Percentiles rank a stretch among this genome's conserved stretches.
Conservation (phyloP, 2,329 filamentous ascomycete genomes). For the Pseudofabraea citricarpa region DNA sequence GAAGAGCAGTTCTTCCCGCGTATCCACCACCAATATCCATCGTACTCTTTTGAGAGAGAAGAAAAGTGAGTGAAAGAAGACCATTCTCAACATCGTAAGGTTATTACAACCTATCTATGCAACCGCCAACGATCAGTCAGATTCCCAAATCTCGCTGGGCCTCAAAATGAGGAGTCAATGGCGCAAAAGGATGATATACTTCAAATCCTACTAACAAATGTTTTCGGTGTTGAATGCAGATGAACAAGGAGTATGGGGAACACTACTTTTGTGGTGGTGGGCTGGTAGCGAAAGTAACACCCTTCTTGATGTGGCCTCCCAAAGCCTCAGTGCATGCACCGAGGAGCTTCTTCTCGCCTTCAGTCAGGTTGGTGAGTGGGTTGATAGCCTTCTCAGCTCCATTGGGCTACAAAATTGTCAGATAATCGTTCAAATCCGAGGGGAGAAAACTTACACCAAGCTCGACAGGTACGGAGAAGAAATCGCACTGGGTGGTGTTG, state of each 20-base stretch:
- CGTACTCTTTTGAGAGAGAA: too few relatives aligned
- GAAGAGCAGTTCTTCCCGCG: neutral
- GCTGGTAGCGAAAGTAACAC: conserved; percentile 83
- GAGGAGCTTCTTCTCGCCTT: conserved; percentile 85
- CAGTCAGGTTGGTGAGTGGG: conserved; percentile 70
- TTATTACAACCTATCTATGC: conserved; percentile 39
- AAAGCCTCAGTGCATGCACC: conserved; percentile 71
- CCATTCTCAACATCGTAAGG: conserved; percentile 14
- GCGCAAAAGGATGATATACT: conserved; percentile 15
- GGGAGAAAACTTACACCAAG: conserved; percentile 69
- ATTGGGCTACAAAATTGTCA: conserved; percentile 51
- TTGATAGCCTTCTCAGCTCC: conserved; percentile 85
- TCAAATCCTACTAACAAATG: too few relatives aligned
- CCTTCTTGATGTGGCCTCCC: conserved; percentile 92
- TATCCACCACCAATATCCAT: neutral
- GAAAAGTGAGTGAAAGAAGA: conserved; percentile 12
- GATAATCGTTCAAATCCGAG: conserved; percentile 21
- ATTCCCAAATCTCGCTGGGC: neutral
- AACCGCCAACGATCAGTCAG: conserved; percentile 27
- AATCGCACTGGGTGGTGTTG: conserved; percentile 81
- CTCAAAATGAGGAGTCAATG: too few relatives aligned
- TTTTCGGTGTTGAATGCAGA: too few relatives aligned
- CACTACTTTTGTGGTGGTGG: conserved; percentile 77
- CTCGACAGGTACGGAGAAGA: conserved; percentile 94
- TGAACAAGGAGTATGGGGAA: too few relatives aligned